Conservation (phyloP, 805 yeast species). For the Candida glaebosa region DNA sequence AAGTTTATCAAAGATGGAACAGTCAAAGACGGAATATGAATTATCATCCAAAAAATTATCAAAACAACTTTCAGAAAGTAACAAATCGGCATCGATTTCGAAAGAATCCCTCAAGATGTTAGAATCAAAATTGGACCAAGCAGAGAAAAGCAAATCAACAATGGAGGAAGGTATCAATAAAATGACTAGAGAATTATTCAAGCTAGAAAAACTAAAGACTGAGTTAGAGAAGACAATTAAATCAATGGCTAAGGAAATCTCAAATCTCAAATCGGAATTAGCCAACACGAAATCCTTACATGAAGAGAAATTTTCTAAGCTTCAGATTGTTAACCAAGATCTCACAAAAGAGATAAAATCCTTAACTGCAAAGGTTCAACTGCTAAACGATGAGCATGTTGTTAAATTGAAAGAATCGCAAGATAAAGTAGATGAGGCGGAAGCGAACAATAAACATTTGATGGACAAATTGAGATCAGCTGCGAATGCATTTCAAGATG, state of each 20-base stretch:
- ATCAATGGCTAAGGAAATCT: slow-evolving; percentile 40
- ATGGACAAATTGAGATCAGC: slow-evolving; percentile 42
- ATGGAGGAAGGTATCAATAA: slow-evolving; percentile 88
- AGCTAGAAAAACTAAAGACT: slow-evolving; percentile 57
- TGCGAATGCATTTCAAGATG: slow-evolving; percentile 31
- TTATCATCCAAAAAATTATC: slow-evolving; percentile 24
- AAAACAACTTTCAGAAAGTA: slow-evolving; percentile 29
- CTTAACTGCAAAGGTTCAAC: slow-evolving; percentile 14
- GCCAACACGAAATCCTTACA: slow-evolving; percentile 27
- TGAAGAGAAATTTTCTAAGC: slow-evolving; percentile 16
- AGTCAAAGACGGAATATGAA: slow-evolving; percentile 28
- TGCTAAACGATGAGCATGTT: slow-evolving; percentile 12
- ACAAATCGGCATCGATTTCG: slow-evolving; percentile 21
- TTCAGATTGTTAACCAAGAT: slow-evolving; percentile 20
- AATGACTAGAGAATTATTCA: slow-evolving; percentile 80
- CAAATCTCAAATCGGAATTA: slow-evolving; percentile 23
- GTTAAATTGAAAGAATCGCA: slow-evolving; percentile 18
- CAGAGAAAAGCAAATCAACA: slow-evolving; percentile 47
- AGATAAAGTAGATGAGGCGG: slow-evolving; percentile 24
- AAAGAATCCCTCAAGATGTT: slow-evolving; percentile 26
- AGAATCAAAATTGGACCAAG: slow-evolving; percentile 25
- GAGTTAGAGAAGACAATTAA: slow-evolving; percentile 44
- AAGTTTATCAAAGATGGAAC: slow-evolving; percentile 22
- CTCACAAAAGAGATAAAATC: slow-evolving; percentile 21
- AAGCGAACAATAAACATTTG: slow-evolving; percentile 31